Evolutionary conservation across 2,329 filamentous ascomycete genomes (phyloP).

Genomic region (Aspergillus sp.): DNA sequence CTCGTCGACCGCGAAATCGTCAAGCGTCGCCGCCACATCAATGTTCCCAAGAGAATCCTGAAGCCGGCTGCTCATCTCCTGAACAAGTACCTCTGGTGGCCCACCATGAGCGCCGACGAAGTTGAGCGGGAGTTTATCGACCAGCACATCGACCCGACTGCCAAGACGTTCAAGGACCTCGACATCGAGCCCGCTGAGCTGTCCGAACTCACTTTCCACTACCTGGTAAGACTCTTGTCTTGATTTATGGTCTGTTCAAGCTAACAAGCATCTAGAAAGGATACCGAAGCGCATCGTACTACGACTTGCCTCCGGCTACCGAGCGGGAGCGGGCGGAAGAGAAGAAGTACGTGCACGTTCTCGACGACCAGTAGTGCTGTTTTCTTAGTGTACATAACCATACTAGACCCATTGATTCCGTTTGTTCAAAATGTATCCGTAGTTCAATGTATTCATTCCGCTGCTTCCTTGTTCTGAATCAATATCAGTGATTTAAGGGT

Average conservation of each 20-base stretch:
- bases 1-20: conserved; percentile 90
- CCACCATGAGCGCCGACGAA: conserved; percentile 76
- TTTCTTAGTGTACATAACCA: conserved; percentile 42
- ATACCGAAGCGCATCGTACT: conserved; percentile 84
- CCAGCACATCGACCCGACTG: conserved; percentile 82
- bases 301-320: conserved; percentile 90
- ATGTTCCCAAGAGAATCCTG: conserved; percentile 77
- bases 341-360: conserved; percentile 93
- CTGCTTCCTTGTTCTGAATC: no score
- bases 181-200: conserved; percentile 87
- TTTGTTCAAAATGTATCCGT: conserved; percentile 23
- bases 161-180: conserved; percentile 94
- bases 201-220: conserved; percentile 85
- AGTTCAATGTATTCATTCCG: not conserved
- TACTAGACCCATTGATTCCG: conserved; percentile 39
- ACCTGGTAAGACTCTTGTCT: conserved; percentile 66
- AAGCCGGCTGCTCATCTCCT: conserved; percentile 73
- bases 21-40: conserved; percentile 86
- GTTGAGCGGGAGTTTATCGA: conserved; percentile 91
- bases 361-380: conserved; percentile 72
- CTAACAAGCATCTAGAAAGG: conserved; percentile 63
- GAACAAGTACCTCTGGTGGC: conserved; percentile 89
- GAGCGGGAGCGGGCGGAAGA: conserved; percentile 94
- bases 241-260: not conserved
- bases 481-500: no score